Conservation (phyloP, 495 filamentous ascomycete genomes). For the Lophiostoma macrostomum region DNA sequence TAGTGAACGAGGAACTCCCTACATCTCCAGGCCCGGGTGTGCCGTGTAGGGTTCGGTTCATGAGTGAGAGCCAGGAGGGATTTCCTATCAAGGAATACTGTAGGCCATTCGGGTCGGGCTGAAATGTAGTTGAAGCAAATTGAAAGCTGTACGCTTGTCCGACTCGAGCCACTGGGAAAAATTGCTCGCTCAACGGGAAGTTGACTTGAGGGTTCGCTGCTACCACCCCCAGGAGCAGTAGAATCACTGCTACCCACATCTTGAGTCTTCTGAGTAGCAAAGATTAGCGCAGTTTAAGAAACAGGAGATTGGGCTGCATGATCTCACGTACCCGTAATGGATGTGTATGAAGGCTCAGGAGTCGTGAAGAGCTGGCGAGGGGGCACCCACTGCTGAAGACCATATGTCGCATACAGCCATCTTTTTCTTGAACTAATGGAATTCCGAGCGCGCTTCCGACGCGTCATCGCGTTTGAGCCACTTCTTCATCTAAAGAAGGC, state of each 20-base stretch:
- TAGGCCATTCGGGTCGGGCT: conserved; percentile 49
- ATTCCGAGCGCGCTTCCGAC: conserved; percentile 18
- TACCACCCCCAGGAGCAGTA: conserved; percentile 28
- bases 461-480: conserved; percentile 14
- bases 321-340: neutral
- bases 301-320: neutral
- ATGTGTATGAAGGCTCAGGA: neutral
- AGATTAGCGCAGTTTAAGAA: neutral
- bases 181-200: conserved; percentile 73
- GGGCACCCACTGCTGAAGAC: no score
- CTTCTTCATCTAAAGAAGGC: conserved; percentile 3
- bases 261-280: neutral
- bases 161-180: conserved; percentile 70
- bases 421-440: conserved; percentile 19
- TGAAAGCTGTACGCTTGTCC: conserved; percentile 62
- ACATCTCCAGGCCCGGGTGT: conserved; percentile 58
- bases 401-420: conserved; percentile 13
- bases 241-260: conserved; percentile 8
- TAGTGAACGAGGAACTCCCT: conserved; percentile 52
- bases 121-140: conserved; percentile 67
- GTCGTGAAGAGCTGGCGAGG: no score
- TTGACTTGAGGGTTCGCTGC: conserved; percentile 51
- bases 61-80: conserved; percentile 66
- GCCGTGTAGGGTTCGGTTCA: conserved; percentile 59
- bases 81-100: conserved; percentile 61